Base-by-base conservation (phyloP, 352 stramenopile species). In the Phytophthora macrochlamydospora region DNA sequence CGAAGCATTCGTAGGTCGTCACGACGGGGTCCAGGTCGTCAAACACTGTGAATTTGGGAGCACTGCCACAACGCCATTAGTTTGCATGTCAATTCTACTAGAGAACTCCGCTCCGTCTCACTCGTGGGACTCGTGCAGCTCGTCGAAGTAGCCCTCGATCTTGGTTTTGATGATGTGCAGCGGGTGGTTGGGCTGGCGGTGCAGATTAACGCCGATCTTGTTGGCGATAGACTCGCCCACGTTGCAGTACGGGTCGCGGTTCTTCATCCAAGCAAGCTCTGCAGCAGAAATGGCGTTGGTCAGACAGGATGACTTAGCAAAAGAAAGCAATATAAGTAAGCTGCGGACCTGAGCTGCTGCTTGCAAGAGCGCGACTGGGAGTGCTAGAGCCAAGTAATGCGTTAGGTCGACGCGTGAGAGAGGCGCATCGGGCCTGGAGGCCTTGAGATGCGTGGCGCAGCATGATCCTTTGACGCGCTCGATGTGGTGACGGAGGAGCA, bases 121-220 rank as follows among this genome's bases (percentile, higher is more conserved):
- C 84, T 79, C 79, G 46, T 93, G 64, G n/a, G 75, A 65, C 29
- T 57, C 40, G 51, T 93, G 83, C 50, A 93, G 68, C n/a, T 81
- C 64, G 48, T 94, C 75, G 67, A 97, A 98, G 75, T 97, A 98
- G 31, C 71, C 56, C 61, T 97, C 90, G 68, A 98, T 97, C 74
- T 91, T 97, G 57, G 82, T 91, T 74, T 97, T 97, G 67, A 98
- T 97, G 62, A 97, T 98, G 67, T 96, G 89, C 53, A 98, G 76
- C 56, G 92, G 92, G 69, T 98, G 92, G 61, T 96, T 81, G 43
- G 79, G 75, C 69, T 91, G 69, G 28, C 73, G 77, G 74, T 98
- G 92, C 62, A 98, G 56, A 59, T 97, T 97, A 40, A 83, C 72
- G 38, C 92, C 92, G 51, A 98, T 94, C 67, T 98, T 97, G 51